Evolutionary conservation across 1,139 yeast genomes (phyloP), one percentile per base, ranked within the genome.

Genomic region (Waltiozyma sp.): DNA sequence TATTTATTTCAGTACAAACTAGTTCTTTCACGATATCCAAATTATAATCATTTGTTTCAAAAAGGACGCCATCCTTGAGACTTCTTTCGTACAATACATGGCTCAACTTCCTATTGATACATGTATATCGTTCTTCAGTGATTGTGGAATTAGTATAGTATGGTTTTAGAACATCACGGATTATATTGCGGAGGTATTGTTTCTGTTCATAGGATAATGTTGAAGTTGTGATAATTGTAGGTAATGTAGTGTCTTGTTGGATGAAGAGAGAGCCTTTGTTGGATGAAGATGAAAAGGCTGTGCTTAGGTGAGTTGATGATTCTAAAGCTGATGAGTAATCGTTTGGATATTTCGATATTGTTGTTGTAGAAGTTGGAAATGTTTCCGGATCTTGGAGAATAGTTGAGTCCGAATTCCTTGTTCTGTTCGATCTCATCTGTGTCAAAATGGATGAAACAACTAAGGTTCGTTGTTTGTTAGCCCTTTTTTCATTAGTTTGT

Each of bases 121-220:
- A 59, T 38, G 70, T 80, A 65, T 54, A 77, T 58, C 63, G 69
- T 51, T 55, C 76, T 52, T 52, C 78, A 58, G 49, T 68, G 52
- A 56, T 52, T 4, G 19, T 42, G 4, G 65, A 63, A 2, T 64
- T 60, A 23, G 63, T 61, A 52, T 75, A 77, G 26, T 72, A 58
- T 1, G 77, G 76, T 38, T 77, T 61, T 31, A 80, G 57, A 16
- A 61, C 66, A 28, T 65, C 63, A 35, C 86, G 61, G 8, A 80
- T 79, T 45, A 74, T 67, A 23, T 57, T 63, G 52, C 79, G 86
- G 19, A 80, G 69, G 44, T 57, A 61, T 8, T 60, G 58, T 51
- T 80, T 79, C 46, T 72, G 73, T 31, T 66, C 70, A 19, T 67
- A 60, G 0, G 70, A 55, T 26, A 73, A 56, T 38, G 56, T 40